Base-by-base conservation (phyloP, 164 flowering plant species). In the Umbellularia californica region DNA sequence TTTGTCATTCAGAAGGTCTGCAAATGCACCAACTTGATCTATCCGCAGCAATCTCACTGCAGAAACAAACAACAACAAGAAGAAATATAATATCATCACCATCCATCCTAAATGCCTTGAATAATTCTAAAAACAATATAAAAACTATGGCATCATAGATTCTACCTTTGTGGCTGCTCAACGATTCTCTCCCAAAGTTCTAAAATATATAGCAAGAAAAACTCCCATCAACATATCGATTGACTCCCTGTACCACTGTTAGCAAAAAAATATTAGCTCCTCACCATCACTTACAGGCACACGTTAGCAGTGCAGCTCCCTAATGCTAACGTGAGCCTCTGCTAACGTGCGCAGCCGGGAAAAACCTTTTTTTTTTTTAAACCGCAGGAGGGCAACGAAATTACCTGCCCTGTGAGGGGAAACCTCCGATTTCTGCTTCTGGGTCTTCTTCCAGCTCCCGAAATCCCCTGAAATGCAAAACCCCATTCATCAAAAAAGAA, bases 1-100 rank as follows among this genome's bases (percentile, higher is more conserved):
- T 79, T 85, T 89, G 78, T 89, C 91, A 72, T 92, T 92, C 83
- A 92, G 79, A 71, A 92, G 90, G 72, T 94, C 98, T 63, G 95
- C 97, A 79, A 91, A 94, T 58, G 97, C 98, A 63, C 98, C 98
- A 33, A 95, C 97, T 23, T 83, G 69, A 80, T 92, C 90, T 81
- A 94, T 91, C 76, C 95, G 75, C 95, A 92, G 83, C 86, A 94
- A 85, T 76, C 97, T 87, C 82, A 92, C 98, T 2, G 97, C 95
- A 81, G 96, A 87, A 33, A 90, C 98, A 90, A 90, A 75, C 11
- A 74, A 24, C 25, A 74, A 70, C 65, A 11, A 69, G 76, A 77
- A 70, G 9, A 70, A 4, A 55, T 5, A 3, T 55, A 55, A 41
- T 41, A 41, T 41, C 47, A 41, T 30, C 35, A 30, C 35, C 35